Base-by-base conservation (phyloP, 176 grass and related monocot species). In the Zea luxurians region DNA sequence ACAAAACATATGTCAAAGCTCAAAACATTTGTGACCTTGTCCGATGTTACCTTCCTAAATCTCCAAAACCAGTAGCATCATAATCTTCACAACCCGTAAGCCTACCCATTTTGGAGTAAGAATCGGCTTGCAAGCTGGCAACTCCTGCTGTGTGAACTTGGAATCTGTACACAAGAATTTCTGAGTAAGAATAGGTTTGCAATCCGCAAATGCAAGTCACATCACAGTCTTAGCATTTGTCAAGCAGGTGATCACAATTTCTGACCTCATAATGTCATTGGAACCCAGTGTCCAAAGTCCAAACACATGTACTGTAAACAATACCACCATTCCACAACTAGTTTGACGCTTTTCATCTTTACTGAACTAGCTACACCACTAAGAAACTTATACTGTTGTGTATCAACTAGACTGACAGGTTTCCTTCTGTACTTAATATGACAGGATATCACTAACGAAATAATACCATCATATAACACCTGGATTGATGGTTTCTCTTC, bases 31-130 rank as follows among this genome's bases (percentile, higher is more conserved):
- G 77, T 72, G 68, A 76, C 63, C 75, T 45, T 50, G 15, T 80
- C 57, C 13, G 17, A n/a, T 53, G 79, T n/a, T 3, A 9, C 2
- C 17, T 50, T 13, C 27, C 62, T 71, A 71, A 48, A 34, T n/a
- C 12, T 66, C 47, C 17, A 76, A 13, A 66, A 72, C 16, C 2
- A 75, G 52, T 3, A 57, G 10, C 2, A 43, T 6, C 18, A 18
- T 41, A 36, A 34, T 27, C 37, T 43, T 12, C 8, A 16, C 10
- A 57, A 34, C 6, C 3, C 66, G 11, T 37, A 27, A 63, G 66
- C 78, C 41, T 87, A 99, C 96, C 96, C 96, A 99, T 93, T 87
- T 90, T 43, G 96, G 96, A 84, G 96, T 93, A 70, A 99, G 90
- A 73, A 99, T 99, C 4, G 92, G 92, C 78, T 99, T 99, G 61